Evolutionary conservation across 164 flowering plant species (phyloP), one percentile per base, ranked within the genome.

Genomic region (Houttuynia cordata): DNA sequence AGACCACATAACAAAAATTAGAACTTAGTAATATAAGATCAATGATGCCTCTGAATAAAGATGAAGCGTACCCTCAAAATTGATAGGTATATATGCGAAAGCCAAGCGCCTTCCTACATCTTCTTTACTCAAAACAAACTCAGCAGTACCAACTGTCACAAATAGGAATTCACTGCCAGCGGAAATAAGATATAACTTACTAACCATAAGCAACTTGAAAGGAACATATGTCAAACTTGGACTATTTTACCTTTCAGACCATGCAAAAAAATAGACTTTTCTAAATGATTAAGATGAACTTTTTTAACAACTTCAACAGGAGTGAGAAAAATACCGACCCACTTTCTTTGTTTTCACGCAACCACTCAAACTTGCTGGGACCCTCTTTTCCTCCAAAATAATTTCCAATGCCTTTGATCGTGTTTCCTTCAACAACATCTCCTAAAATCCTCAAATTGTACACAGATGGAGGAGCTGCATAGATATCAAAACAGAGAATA

Each of bases 331-430:
- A 30, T 30, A 81, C 91, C 61, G 53, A 88, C 99, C 98, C 87
- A 52, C 78, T 78, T 21, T 86, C 85, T 61, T 68, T 81, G 68
- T 79, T 80, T 75, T 90, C 86, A 50, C 91, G 85, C 62, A 83
- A 70, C 99, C 99, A 93, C 62, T 93, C 84, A 75, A 86, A 93
- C 73, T 85, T 90, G 91, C 97, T 90, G 20, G 96, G 99, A 51
- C 99, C 99, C 73, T 93, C 99, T 71, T 70, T 82, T 67, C 99
- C 99, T 52, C 99, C 99, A 83, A 93, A 90, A 72, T 93, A 93
- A 53, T 79, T 72, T 19, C 97, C 99, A 60, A 68, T 67, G 47
- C 99, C 97, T 67, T 75, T 86, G 62, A 93, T 69, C 50, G 69
- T 78, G 68, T 60, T 71, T 61, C 90, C 97, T 76, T 93, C 99